Base-by-base conservation (phyloP, 257 asterid genomes). In the Ehretia macrophylla region DNA sequence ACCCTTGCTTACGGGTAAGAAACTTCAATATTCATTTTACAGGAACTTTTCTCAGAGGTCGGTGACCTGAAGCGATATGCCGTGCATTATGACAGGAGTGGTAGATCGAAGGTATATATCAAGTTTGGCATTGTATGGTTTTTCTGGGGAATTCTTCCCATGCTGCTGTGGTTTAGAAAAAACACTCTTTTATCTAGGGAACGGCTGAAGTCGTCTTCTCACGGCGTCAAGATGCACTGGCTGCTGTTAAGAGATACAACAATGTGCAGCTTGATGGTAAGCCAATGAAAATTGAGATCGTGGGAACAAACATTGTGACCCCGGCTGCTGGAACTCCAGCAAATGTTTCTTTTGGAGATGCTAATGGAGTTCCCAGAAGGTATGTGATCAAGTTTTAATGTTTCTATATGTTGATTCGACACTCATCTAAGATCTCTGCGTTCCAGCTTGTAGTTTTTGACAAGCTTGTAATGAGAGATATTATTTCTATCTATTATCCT, bases 31-130 rank as follows among this genome's bases (percentile, higher is more conserved):
- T 52, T 22, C 20, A 17, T 60, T 13, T 13, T 78, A 51, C 80
- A 93, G 99, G 99, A 93, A 75, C 88, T 93, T 50, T 89, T 93
- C 64, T 68, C 92, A 0, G 99, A 93, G 75, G 89, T 84, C 51
- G 99, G 99, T 32, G 95, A 89, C 72, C 63, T 93, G 74, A 93
- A 93, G 71, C 75, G 92, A 27, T 81, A 60, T 65, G 64, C 62
- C 0, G 60, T 93, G 63, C 96, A 93, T 74, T 93, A 89, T 70
- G 96, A 93, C 70, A 83, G 87, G 78, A 93, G 92, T 50, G 96
- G 97, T 37, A 82, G 99, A 71, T 93, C 99, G 48, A 89, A 93
- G 99, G 99, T 93, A 85, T 53, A 22, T 53, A 48, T 60, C 38
- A 58, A 58, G 62, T 56, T 76, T 72, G 54, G 18, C 39, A 63